Percentiles rank a stretch among this genome's conserved stretches.
Evolutionary conservation across 73 alveolate genomes (phyloP).

Genomic region (Stentor coeruleus): DNA sequence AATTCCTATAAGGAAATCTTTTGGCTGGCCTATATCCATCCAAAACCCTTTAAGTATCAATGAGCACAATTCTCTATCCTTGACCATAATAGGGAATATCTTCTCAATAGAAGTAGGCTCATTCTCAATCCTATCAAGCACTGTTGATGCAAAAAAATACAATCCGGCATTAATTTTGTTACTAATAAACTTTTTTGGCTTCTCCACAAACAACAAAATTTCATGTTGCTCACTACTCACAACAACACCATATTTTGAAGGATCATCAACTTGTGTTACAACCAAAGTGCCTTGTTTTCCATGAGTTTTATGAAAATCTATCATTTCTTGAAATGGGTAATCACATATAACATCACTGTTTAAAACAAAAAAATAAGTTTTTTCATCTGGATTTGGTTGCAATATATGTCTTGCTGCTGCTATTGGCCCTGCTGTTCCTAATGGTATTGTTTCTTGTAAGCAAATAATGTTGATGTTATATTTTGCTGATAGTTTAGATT

Average conservation of each 20-base stretch:
- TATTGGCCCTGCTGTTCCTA: conserved; percentile 94
- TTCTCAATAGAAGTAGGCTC: conserved; percentile 94
- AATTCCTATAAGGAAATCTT: conserved; percentile 79
- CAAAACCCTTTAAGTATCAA: conserved; percentile 89
- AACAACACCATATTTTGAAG: conserved; percentile 95
- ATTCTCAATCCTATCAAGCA: conserved; percentile 82
- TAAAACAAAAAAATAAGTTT: conserved; percentile 76
- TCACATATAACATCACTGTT: conserved; percentile 96
- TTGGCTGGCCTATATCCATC: conserved; percentile 99
- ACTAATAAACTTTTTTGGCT: conserved; percentile 87
- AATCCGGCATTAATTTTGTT: conserved; percentile 97
- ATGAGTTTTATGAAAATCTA: conserved; percentile 87
- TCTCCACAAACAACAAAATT: conserved; percentile 89
- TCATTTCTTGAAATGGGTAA: conserved; percentile 89
- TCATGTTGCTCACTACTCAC: conserved; percentile 74
- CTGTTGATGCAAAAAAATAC: conserved; percentile 72
- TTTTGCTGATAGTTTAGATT: conserved; percentile 41
- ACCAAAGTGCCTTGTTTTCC: conserved; percentile 94
- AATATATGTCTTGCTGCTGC: conserved; percentile 88
- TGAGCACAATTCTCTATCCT: conserved; percentile 83
- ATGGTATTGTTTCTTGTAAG: conserved; percentile 63
- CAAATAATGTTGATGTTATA: conserved; percentile 61
- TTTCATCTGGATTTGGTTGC: conserved; percentile 70
- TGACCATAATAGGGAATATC: conserved; percentile 94
- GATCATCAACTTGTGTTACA: conserved; percentile 94